Percentiles rank a stretch among this genome's conserved stretches.
phyloP scores from a whole-genome alignment of 352 stramenopile genomes.

The Globisporangium canariense region DNA sequence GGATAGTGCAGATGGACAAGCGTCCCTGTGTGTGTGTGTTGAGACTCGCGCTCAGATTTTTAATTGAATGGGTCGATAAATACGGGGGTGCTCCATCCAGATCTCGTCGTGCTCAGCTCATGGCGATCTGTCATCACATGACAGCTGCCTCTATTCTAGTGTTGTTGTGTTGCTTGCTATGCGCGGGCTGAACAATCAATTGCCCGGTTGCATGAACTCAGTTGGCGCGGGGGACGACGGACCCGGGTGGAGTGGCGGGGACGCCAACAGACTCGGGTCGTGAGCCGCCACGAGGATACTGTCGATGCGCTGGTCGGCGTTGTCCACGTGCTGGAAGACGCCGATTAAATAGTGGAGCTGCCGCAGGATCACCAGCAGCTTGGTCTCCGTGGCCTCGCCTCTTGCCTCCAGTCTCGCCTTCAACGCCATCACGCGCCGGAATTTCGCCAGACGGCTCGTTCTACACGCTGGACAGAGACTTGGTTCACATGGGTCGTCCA shows the following conservation, averaged over 20 bases:
- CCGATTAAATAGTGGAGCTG: constrained; percentile 74
- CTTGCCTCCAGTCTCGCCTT: constrained; percentile 42
- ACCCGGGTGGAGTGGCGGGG: constrained; percentile 22
- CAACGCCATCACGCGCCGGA: constrained; percentile 54
- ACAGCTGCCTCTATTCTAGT: constrained; percentile 12
- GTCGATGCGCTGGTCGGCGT: constrained; percentile 56
- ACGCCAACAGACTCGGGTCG: constrained; percentile 24
- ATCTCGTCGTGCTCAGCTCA: too few species aligned
- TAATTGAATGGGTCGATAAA: constrained; percentile 9
- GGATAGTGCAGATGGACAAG: neutral
- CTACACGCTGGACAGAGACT: constrained; percentile 34
- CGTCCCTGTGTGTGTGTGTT: too few species aligned
- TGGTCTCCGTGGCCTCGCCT: constrained; percentile 30
- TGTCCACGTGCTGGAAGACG: constrained; percentile 70
- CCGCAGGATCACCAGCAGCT: constrained; percentile 52
- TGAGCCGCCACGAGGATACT: constrained; percentile 50
- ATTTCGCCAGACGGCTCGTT: constrained; percentile 52
- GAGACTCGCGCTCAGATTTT: neutral
- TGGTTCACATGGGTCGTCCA: constrained; percentile 26
- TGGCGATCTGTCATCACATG: neutral
- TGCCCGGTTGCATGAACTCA: constrained; percentile 3
- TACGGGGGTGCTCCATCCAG: constrained; percentile 9
- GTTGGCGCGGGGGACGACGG: constrained; percentile 6
- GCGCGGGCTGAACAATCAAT: neutral
- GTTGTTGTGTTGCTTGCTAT: constrained; percentile 1